A percentile compares a stretch with the other conserved stretches of the same genome.
phyloP scores from a whole-genome alignment of 2,329 filamentous ascomycete genomes.

The Clonostachys byssicola region DNA sequence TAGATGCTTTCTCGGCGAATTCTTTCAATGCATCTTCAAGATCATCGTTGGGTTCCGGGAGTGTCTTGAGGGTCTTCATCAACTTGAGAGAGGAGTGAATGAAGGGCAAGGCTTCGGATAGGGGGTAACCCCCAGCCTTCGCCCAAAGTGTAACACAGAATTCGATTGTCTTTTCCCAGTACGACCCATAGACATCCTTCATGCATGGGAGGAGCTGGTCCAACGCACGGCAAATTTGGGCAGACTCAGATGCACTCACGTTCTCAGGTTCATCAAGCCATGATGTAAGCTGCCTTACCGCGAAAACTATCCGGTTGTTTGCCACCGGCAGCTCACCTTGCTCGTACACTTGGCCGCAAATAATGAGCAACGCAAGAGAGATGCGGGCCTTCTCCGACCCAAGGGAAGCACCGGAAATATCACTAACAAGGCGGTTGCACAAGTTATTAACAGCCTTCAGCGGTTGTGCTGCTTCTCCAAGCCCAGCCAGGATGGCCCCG shows the following conservation, averaged over 20 bases:
- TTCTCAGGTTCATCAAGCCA: slow-evolving; percentile 57
- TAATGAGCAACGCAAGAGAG: slow-evolving; percentile 49
- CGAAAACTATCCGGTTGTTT: slow-evolving; percentile 73
- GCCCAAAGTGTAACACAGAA: slow-evolving; percentile 57
- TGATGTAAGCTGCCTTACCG: slow-evolving; percentile 71
- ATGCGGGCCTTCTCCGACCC: slow-evolving; percentile 38
- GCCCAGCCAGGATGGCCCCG: slow-evolving; percentile 44
- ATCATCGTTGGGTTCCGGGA: slow-evolving; percentile 81
- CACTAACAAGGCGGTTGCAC: slow-evolving; percentile 57
- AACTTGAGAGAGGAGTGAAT: slow-evolving; percentile 72
- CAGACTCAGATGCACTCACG: slow-evolving; percentile 35
- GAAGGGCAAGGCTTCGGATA: slow-evolving; percentile 52
- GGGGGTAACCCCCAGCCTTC: slow-evolving; percentile 30
- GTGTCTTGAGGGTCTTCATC: slow-evolving; percentile 54
- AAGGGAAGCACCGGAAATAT: slow-evolving; percentile 46
- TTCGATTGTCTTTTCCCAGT: slow-evolving; percentile 69
- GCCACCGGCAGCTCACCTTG: slow-evolving; percentile 49
- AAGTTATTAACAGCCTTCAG: slow-evolving; percentile 47
- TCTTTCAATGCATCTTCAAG: slow-evolving; percentile 69
- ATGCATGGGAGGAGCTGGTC: slow-evolving; percentile 66
- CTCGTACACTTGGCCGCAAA: slow-evolving; percentile 47
- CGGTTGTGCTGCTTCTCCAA: slow-evolving; percentile 42
- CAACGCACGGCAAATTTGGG: slow-evolving; percentile 52
- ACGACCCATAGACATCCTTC: slow-evolving; percentile 78
- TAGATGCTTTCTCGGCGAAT: slow-evolving; percentile 48